Conservation (phyloP, 23 red algal species). For the Gracilaria caudata region DNA sequence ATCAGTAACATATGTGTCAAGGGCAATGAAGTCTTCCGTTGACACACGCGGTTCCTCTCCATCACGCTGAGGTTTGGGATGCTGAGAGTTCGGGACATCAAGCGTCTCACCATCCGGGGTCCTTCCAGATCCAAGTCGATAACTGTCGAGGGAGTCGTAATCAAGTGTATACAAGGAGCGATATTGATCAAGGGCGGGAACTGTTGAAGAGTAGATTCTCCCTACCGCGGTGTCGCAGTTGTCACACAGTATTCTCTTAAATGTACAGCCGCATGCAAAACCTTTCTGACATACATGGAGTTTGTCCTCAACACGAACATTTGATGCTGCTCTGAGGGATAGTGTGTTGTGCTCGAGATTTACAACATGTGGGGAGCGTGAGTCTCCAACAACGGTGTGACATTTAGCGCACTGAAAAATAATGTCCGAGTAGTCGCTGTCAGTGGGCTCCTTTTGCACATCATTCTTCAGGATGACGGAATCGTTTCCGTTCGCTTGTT, state of each 20-base stretch:
- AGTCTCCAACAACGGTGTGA: constrained; percentile 41
- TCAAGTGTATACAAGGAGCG: constrained; percentile 48
- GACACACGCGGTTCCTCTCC: constrained; percentile 9
- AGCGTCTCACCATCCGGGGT: constrained; percentile 20
- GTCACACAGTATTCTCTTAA: constrained; percentile 16
- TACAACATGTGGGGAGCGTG: constrained; percentile 4
- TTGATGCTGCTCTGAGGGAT: constrained; percentile 21
- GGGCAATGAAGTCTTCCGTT: constrained; percentile 13
- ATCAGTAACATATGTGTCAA: constrained; percentile 43
- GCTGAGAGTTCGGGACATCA: background rate
- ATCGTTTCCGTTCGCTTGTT: background rate
- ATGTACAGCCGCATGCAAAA: constrained; percentile 49
- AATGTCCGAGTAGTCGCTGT: constrained; percentile 16
- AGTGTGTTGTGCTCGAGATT: constrained; percentile 36
- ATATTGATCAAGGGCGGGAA: constrained; percentile 33
- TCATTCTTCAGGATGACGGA: background rate
- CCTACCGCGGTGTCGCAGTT: constrained; percentile 35
- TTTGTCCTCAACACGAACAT: constrained; percentile 20
- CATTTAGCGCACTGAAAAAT: constrained; percentile 61
- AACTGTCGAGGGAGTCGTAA: constrained; percentile 27
- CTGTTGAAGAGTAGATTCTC: constrained; percentile 31
- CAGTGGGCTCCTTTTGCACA: background rate
- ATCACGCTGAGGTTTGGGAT: background rate
- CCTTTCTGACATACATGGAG: constrained; percentile 30
- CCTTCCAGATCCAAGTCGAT: constrained; percentile 45